Evolutionary conservation across 305 asterid genomes (phyloP), one percentile per base, ranked within the genome.

Genomic region (Fraxinus xanthoxyloides): DNA sequence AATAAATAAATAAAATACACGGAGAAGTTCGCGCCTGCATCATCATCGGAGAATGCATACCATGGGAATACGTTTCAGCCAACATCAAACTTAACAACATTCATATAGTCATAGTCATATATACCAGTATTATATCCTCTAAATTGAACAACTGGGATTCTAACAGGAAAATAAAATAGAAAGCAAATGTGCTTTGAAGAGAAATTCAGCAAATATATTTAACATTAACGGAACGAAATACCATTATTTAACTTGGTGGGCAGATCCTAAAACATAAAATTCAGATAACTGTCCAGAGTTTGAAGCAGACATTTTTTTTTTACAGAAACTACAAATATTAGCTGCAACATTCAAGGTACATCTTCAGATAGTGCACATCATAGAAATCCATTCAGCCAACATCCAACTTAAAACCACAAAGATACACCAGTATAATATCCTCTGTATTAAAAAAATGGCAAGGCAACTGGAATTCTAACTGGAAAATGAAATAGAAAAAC

Each of bases 351-450:
- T 26, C 17, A 56, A 28, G 77, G 38, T 67, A 67, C 54, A 82
- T n/a, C 31, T 75, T 26, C 13, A 63, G 36, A 61, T 28, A 48
- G 59, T 75, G 61, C 78, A 15, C 34, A 75, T 2, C 19, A 74
- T 12, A 3, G 4, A 2, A 38, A 23, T 35, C 46, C 21, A 79
- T 38, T 35, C 35, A 70, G 26, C 63, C 56, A 75, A 34, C 28
- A 77, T 81, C 75, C 72, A 80, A 19, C 24, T 30, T 15, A 75
- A 75, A 23, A n/a, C 75, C 21, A 61, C 61, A 10, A 36, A 35
- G 31, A 78, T 2, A 56, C 15, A 63, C 51, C 70, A 24, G 56
- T 12, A 76, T 34, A 17, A 34, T 34, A 56, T 56, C 73, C 74
- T 38, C 77, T 46, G n/a, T 63, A 15, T 59, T 63, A 26, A 61